Evolutionary conservation across 2,329 filamentous ascomycete species (phyloP).

Genomic region (Botrytis sinoallii): DNA sequence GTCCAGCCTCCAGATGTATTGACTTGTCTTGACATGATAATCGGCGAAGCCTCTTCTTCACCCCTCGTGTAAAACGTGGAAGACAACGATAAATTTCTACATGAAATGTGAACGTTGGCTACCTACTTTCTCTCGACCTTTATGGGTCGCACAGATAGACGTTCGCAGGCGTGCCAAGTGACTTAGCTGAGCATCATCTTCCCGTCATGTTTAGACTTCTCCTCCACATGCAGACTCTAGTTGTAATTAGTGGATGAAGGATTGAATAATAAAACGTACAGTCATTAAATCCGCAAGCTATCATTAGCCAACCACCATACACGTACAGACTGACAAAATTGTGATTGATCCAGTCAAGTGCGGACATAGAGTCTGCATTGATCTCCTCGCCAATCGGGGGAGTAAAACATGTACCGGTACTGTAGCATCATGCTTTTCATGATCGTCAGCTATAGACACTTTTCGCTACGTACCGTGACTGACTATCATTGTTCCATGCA

Average conservation of each 20-base stretch:
- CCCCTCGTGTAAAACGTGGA: neutral
- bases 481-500: constrained; percentile 10
- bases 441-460: constrained; percentile 26
- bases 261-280: neutral
- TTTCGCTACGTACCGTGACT: constrained; percentile 24
- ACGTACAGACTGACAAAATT: neutral
- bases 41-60: constrained; percentile 1
- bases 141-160: neutral
- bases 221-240: neutral
- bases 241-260: neutral
- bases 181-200: neutral
- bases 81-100: neutral
- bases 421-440: constrained; percentile 20
- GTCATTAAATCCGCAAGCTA: neutral
- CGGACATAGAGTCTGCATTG: neutral
- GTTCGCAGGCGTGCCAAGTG: neutral
- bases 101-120: neutral
- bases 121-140: neutral
- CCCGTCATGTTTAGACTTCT: neutral
- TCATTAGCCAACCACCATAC: neutral
- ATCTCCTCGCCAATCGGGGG: neutral
- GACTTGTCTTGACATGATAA: constrained; percentile 11
- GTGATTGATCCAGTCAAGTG: neutral
- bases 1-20: constrained; percentile 22
- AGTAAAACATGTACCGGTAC: constrained; percentile 1